These are phyloP conservation scores for Aspergillus japonicus DNA, from an alignment of 2,329 filamentous ascomycete genomes.

Conservation along the genomic window DNA sequence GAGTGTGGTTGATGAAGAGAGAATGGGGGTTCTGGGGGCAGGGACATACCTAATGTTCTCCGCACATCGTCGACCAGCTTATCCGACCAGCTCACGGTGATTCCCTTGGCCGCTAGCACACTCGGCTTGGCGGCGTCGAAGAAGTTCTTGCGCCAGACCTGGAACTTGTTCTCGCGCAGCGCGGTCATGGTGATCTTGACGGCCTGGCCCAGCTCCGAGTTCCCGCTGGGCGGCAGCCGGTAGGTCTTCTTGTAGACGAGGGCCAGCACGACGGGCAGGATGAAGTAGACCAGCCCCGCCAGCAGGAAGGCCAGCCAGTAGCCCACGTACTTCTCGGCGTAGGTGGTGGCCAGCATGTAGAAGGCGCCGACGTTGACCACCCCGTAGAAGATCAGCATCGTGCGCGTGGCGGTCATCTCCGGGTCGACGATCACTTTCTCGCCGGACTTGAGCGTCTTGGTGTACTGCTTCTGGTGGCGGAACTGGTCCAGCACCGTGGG, in stretches of 20 bases:
- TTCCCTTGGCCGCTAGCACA: conserved; percentile 28
- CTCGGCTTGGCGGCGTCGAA: conserved; percentile 38
- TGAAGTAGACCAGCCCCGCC: conserved; percentile 34
- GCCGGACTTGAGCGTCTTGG: conserved; percentile 44
- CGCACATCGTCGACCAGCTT: conserved; percentile 38
- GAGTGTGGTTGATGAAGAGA: background rate
- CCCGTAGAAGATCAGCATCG: conserved; percentile 38
- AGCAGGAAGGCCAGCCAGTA: conserved; percentile 40
- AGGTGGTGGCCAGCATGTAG: conserved; percentile 39
- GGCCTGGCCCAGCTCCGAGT: conserved; percentile 32
- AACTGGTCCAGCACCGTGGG: conserved; percentile 48
- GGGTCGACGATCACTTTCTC: conserved; percentile 51
- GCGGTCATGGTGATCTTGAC: conserved; percentile 35
- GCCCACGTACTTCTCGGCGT: conserved; percentile 44
- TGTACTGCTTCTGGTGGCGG: conserved; percentile 38
- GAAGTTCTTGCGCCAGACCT: conserved; percentile 33
- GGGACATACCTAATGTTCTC: conserved; percentile 25
- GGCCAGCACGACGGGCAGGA: conserved; percentile 35
- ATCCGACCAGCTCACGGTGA: conserved; percentile 34
- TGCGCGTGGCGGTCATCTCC: conserved; percentile 42
- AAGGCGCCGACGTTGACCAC: conserved; percentile 36
- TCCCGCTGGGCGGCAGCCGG: conserved; percentile 32
- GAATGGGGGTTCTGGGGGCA: background rate
- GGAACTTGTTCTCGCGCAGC: conserved; percentile 33
- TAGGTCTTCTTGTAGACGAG: conserved; percentile 36